Base-by-base conservation (phyloP, 2,329 filamentous ascomycete genomes). In the Fonsecaea pedrosoi region DNA sequence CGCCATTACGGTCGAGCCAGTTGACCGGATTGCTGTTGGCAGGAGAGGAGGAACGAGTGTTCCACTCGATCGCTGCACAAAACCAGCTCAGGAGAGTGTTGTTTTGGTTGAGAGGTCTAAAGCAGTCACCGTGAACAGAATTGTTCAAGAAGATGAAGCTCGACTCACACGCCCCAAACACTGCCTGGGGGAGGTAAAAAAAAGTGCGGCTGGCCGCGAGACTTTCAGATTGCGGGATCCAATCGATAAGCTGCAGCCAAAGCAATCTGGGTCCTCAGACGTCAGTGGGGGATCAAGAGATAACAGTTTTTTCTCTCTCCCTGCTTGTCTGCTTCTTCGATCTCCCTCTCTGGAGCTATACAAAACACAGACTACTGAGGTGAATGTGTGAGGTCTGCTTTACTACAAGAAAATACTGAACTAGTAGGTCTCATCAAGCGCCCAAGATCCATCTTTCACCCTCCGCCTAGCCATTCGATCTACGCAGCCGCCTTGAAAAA, bases 191-290 rank as follows among this genome's bases (percentile, higher is more conserved):
- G n/a, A 18, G n/a, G 10, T 10, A 21, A 35, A 67, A 65, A 69
- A 66, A 62, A 60, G 35, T 56, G 53, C 35, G 45, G 60, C 15
- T 53, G 50, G 37, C 38, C n/a, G 53, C 37, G 61, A 21, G 60
- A 45, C 50, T 56, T 38, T 30, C 25, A 53, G 38, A 56, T 34
- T 58, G 64, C 65, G 60, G 65, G 56, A 65, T 50, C 68, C 68
- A 70, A 70, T 70, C 37, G 68, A 70, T 70, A 70, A 70, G 66
- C 68, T 65, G 42, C 40, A 58, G 21, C 10, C 15, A 32, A 32
- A 64, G 34, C 42, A 48, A 55, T 18, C 45, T 60, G 35, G 60
- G 60, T 54, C 55, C 53, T 64, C 50, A 21, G 53, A 61, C 54
- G 61, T 65, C 60, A 68, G 55, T 56, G 62, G 37, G 34, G 48